Base-by-base conservation (phyloP, 805 yeast genomes). In the Saccharomycopsis lassenensis region DNA sequence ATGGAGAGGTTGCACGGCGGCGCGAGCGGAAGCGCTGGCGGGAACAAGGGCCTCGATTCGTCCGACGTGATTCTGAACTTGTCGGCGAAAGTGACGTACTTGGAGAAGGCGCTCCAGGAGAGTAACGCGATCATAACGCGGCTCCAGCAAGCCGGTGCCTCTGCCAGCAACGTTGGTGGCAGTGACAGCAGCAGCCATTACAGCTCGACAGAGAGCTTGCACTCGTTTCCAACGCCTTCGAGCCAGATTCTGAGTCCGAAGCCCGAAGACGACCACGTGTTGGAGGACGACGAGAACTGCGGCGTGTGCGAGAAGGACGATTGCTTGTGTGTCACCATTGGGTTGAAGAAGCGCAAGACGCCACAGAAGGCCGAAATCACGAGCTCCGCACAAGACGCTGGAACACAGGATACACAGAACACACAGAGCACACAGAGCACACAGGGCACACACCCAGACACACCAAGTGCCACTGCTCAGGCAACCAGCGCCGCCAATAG, bases 241-340 rank as follows among this genome's bases (percentile, higher is more conserved):
- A 39, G 44, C 10, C 43, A 42, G 11, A 26, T 21, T 15, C 27
- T 41, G 11, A 39, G 47, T 7, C 46, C 52, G 4, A 37, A 48
- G 2, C 42, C 51, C 4, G 5, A 19, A 5, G 29, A 27, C 17
- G 28, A 31, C 18, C 6, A 23, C 25, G 11, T 23, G 25, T 10
- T 10, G 11, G 25, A 23, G 25, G n/a, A 23, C 25, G 56, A 50
- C 24, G 59, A 52, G 29, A 65, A 61, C 38, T 79, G 87, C 52
- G 79, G 76, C 2, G 71, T 74, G n/a, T 79, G 87, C 51, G 53
- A 61, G 28, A 76, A 76, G 51, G 85, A 77, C 34, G 75, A 68
- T 39, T 80, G 87, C 50, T 53, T 78, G 10, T 79, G 87, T 52
- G 85, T 68, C 4, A 51, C 50, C 22, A 56, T 55, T 24, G 62